Evolutionary conservation across 257 asterid genomes (phyloP).

Genomic region (Linderniella brevidens): DNA sequence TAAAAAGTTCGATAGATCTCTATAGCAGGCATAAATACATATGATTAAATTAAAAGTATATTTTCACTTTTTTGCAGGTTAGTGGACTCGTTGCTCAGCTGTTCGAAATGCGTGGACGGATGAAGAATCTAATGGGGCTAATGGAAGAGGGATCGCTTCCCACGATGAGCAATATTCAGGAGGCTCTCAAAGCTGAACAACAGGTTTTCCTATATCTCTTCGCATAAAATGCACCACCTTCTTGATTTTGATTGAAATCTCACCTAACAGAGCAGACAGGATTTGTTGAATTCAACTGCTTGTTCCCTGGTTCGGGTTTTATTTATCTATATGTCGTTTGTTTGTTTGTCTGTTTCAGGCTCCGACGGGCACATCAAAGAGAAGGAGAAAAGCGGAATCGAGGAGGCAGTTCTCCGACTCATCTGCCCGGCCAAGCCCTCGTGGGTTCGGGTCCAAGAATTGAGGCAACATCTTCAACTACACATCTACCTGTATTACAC

Average conservation of each 20-base stretch:
- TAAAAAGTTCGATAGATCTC: not conserved
- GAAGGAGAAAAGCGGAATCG: constrained; percentile 57
- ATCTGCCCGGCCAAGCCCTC: constrained; percentile 46
- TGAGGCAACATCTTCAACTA: constrained; percentile 9
- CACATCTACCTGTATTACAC: not conserved
- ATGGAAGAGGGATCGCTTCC: constrained; percentile 96
- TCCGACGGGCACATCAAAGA: constrained; percentile 93
- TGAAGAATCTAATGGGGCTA: constrained; percentile 95
- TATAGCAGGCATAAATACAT: not conserved
- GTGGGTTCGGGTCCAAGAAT: constrained; percentile 71
- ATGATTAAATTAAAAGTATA: no score
- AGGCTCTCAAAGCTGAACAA: constrained; percentile 64
- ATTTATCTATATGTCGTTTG: not conserved
- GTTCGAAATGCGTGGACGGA: constrained; percentile 90
- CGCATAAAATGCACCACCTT: no score
- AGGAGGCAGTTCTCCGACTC: constrained; percentile 67
- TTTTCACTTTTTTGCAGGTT: constrained; percentile 30
- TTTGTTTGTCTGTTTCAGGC: constrained; percentile 28
- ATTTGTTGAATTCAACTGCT: not conserved
- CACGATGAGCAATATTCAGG: constrained; percentile 67
- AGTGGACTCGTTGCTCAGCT: constrained; percentile 88
- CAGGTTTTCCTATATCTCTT: constrained; percentile 33
- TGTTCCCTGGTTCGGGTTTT: not conserved
- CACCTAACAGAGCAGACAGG: not conserved
- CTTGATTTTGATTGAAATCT: not conserved